Percentiles rank a stretch among this genome's conserved stretches.
Conservation (phyloP, 1,284 basidiomycete species). For the Mycena sp. region DNA sequence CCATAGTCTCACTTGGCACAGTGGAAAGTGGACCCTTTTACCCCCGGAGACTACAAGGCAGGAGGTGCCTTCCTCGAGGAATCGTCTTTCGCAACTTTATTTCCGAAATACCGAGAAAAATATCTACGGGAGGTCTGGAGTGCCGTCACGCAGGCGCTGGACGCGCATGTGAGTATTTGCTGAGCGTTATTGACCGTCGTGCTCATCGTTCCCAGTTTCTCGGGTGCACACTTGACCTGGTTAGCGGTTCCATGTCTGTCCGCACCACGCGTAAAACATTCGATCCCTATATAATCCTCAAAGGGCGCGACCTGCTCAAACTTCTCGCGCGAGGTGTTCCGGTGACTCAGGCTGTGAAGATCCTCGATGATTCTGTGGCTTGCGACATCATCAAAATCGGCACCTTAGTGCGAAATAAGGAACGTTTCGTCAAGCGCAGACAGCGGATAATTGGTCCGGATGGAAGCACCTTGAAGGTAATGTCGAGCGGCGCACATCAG, state of each 20-base stretch:
- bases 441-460: slow-evolving; percentile 98
- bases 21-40: slow-evolving; percentile 93
- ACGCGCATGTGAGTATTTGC: slow-evolving; percentile 68
- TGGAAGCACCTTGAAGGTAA: slow-evolving; percentile 94
- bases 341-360: slow-evolving; percentile 86
- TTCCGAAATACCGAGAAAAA: slow-evolving; percentile 98
- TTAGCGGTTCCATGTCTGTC: slow-evolving; percentile 98
- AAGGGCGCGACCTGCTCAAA: slow-evolving; percentile 96
- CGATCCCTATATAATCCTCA: slow-evolving; percentile 96
- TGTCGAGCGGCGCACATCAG: slow-evolving; percentile 1
- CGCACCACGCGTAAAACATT: slow-evolving; percentile 96
- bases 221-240: slow-evolving; percentile 92
- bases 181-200: slow-evolving; percentile 28
- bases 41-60: slow-evolving; percentile 78
- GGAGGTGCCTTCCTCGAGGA: slow-evolving; percentile 89
- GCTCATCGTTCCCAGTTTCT: slow-evolving; percentile 68
- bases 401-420: slow-evolving; percentile 94
- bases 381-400: slow-evolving; percentile 99
- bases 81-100: slow-evolving; percentile 97
- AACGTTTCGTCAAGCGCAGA: slow-evolving; percentile 95
- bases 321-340: slow-evolving; percentile 93
- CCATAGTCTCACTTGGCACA: slow-evolving; percentile 40
- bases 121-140: slow-evolving; percentile 97
- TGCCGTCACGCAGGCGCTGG: slow-evolving; percentile 89
- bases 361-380: slow-evolving; percentile 90